These are phyloP conservation scores for Glycine latifolia DNA, from an alignment of 306 rosid species.

Conservation along the genomic window DNA sequence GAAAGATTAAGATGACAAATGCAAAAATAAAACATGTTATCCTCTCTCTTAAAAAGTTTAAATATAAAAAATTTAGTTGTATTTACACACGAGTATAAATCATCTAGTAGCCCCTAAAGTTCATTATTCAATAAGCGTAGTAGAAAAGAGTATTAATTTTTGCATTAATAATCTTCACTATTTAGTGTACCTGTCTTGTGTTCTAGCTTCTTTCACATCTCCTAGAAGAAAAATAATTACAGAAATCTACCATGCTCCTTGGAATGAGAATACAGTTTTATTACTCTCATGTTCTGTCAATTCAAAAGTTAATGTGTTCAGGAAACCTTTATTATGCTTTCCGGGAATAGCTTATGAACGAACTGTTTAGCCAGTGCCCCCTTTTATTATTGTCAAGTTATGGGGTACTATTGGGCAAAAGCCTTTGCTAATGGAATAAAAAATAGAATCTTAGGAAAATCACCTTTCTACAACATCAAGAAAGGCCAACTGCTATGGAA, in stretches of 20 bases:
- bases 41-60: background rate
- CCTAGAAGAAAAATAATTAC: conserved; percentile 25
- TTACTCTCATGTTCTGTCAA: background rate
- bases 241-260: conserved; percentile 30
- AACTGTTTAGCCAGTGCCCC: conserved; percentile 13
- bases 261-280: background rate
- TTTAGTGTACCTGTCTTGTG: conserved; percentile 39
- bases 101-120: background rate
- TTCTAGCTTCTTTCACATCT: conserved; percentile 46
- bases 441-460: conserved; percentile 38
- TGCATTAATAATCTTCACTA: background rate
- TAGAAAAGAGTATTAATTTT: conserved; percentile 1
- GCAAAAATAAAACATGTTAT: background rate
- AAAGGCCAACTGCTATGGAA: conserved; percentile 39
- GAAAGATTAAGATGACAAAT: background rate
- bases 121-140: background rate
- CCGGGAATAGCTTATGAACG: conserved; percentile 37
- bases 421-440: conserved; percentile 18
- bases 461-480: conserved; percentile 35
- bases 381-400: conserved; percentile 24
- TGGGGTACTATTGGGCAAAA: conserved; percentile 24
- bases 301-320: conserved; percentile 24
- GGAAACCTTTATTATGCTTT: conserved; percentile 7
- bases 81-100: background rate
- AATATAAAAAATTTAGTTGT: conserved; percentile 33